These are phyloP conservation scores for Saccharomycopsis capsularis DNA, from an alignment of 805 yeast genomes.

Conservation along the genomic window DNA sequence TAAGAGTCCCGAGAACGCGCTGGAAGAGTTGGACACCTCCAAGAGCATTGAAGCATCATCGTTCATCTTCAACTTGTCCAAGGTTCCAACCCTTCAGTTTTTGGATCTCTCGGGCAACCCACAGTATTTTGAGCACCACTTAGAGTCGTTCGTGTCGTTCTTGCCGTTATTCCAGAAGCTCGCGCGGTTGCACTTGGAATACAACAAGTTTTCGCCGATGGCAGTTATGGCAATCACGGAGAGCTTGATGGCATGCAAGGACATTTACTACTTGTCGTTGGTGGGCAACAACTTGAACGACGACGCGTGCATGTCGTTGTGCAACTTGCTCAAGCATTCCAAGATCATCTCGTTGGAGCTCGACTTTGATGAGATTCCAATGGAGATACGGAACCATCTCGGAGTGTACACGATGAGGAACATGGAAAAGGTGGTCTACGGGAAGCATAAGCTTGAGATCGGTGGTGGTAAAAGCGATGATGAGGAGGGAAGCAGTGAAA, in stretches of 20 bases:
- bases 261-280: conserved; percentile 59
- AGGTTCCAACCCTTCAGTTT: conserved; percentile 53
- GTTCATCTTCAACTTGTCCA: conserved; percentile 43
- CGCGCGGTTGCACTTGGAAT: conserved; percentile 63
- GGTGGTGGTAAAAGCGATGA: conserved; percentile 11
- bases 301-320: conserved; percentile 47
- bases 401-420: conserved; percentile 78
- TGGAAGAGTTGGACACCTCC: not conserved
- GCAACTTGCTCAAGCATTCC: conserved; percentile 40
- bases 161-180: conserved; percentile 65
- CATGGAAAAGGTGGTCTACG: conserved; percentile 50
- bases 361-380: conserved; percentile 52
- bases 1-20: not conserved
- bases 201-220: conserved; percentile 50
- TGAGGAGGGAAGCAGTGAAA: not conserved
- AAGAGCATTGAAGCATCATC: conserved; percentile 6
- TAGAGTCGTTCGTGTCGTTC: conserved; percentile 13
- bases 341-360: conserved; percentile 62
- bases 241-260: conserved; percentile 60
- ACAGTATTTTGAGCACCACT: conserved; percentile 39
- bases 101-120: conserved; percentile 77
- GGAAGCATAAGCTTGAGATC: conserved; percentile 23
- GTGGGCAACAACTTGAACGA: conserved; percentile 65
- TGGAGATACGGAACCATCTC: conserved; percentile 52
- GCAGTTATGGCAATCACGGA: conserved; percentile 62